Percentiles rank a stretch among this genome's conserved stretches.
These are phyloP conservation scores for Neltuma alba DNA, from an alignment of 306 rosid genomes.

Conservation along the genomic window DNA sequence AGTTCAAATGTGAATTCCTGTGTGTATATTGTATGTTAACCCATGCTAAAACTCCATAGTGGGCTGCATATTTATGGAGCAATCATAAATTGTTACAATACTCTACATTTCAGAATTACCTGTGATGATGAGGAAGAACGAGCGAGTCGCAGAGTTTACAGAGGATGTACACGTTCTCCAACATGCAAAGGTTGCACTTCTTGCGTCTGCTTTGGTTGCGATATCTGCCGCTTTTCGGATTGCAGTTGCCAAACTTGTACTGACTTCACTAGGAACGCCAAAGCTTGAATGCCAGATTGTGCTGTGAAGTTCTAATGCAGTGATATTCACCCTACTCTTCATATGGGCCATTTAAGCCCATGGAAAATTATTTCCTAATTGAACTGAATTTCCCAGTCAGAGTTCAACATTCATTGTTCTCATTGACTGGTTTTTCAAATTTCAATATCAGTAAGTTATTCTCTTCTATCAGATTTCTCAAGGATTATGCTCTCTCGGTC, in stretches of 20 bases:
- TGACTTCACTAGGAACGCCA: conserved; percentile 85
- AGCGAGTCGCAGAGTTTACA: conserved; percentile 83
- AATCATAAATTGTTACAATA: not conserved
- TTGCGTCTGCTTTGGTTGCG: conserved; percentile 95
- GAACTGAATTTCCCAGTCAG: conserved; percentile 33
- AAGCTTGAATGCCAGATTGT: conserved; percentile 42
- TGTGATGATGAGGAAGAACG: conserved; percentile 93
- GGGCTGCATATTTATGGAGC: not conserved
- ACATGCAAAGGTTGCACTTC: conserved; percentile 97
- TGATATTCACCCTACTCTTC: conserved; percentile 24
- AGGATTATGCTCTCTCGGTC: not conserved
- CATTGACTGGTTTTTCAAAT: conserved; percentile 48
- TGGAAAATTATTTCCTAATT: conserved; percentile 33
- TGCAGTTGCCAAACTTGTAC: conserved; percentile 97
- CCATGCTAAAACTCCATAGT: not conserved
- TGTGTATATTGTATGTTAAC: not conserved
- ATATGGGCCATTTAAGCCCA: conserved; percentile 18
- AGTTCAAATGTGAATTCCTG: not conserved
- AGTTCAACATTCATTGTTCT: conserved; percentile 43
- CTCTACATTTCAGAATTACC: conserved; percentile 53
- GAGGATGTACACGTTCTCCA: conserved; percentile 82
- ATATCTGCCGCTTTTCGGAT: conserved; percentile 87
- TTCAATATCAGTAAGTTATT: conserved; percentile 17
- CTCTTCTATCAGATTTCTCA: conserved; percentile 4
- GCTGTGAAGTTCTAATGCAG: not conserved